These are phyloP conservation scores for Porodaedalea pini DNA, from an alignment of 1,284 basidiomycete species.

Conservation along the genomic window DNA sequence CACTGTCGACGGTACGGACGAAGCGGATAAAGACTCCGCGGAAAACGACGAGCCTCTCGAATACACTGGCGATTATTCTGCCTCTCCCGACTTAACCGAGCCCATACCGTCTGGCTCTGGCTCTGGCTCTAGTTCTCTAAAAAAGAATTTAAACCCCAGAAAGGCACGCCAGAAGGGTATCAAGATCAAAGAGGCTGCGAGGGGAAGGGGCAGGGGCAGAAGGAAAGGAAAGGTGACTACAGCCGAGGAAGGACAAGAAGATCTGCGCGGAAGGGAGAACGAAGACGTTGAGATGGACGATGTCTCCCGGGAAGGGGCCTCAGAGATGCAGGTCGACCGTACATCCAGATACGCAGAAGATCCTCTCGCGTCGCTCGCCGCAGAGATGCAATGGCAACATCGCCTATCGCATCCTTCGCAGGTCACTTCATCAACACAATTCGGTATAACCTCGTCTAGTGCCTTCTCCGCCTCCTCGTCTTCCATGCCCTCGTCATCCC, in stretches of 20 bases:
- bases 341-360: background rate
- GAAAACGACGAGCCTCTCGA: background rate
- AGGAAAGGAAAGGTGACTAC: background rate
- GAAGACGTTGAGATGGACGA: background rate
- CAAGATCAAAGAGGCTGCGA: background rate
- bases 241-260: background rate
- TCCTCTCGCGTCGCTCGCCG: constrained; percentile 13
- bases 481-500: background rate
- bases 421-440: background rate
- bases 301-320: background rate
- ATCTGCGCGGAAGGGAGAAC: background rate
- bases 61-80: background rate
- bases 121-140: background rate
- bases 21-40: constrained; percentile 8
- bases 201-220: background rate
- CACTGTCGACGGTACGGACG: constrained; percentile 13
- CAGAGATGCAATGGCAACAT: constrained; percentile 8
- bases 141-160: background rate
- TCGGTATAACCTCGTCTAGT: background rate
- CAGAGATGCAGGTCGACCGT: background rate
- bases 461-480: background rate
- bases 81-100: background rate
- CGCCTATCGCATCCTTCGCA: background rate
- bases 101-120: background rate
- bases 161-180: background rate